Evolutionary conservation across 202 grass and related monocot genomes (phyloP).

Genomic region (Carex arenaria): DNA sequence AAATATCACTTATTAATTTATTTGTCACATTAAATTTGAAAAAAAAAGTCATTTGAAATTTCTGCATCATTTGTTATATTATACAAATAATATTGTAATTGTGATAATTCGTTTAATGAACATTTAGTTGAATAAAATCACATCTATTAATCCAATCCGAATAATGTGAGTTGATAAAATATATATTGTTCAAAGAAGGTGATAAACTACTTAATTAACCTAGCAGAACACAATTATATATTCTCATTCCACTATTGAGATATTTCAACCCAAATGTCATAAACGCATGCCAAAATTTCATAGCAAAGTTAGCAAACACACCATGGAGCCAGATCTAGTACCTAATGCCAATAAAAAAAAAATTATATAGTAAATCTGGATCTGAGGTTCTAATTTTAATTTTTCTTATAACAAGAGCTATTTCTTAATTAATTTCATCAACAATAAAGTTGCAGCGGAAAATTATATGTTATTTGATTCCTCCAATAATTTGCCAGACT

Average conservation of each 20-base stretch:
- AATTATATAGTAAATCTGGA: not conserved
- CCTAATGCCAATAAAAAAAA: not conserved
- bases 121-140: no score
- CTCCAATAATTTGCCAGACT: not conserved
- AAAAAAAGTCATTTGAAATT: no score
- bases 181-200: not conserved
- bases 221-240: not conserved
- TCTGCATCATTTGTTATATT: no score
- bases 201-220: not conserved
- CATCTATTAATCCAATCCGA: no score
- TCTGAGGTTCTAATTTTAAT: not conserved
- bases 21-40: no score
- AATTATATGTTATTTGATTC: not conserved
- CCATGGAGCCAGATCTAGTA: not conserved
- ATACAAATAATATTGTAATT: no score
- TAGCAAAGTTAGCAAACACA: not conserved
- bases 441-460: not conserved
- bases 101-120: no score
- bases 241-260: not conserved
- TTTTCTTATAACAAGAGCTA: not conserved
- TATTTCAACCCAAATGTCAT: not conserved
- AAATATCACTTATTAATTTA: no score
- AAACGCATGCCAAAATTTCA: not conserved
- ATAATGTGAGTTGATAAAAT: not conserved
- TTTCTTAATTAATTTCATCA: not conserved